Base-by-base conservation (phyloP, 192 early-diverging fungal genomes). In the Oehlia diaphana region DNA sequence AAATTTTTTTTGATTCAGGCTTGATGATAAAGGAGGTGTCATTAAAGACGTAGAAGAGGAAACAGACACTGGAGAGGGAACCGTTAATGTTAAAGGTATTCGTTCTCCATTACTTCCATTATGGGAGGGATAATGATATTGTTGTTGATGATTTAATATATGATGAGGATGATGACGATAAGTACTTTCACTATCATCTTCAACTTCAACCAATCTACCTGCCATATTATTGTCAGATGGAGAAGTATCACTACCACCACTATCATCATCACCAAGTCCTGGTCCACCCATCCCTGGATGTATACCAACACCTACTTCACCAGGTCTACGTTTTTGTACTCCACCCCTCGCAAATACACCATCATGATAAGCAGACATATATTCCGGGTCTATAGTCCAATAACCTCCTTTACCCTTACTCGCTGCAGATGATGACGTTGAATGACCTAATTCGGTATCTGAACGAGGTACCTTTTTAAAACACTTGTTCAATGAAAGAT, bases 391-490 rank as follows among this genome's bases (percentile, higher is more conserved):
- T 13, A 95, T 90, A 0, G 91, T 92, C 94, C 94, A 95, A 74
- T 93, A 95, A 23, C 92, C 90, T 28, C 94, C 94, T 85, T 95
- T 95, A 26, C 94, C 94, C 28, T 93, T 93, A 19, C 63, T 66
- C 2, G 63, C 75, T 1, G 75, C 19, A 4, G 75, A 66, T n/a
- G 77, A 61, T 35, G 50, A 62, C n/a, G 77, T 61, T 13, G 35
- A 33, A 63, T 58, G 67, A 39, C 77, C 77, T 39, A 79, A 63
- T 76, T 95, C 94, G 74, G 92, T 93, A 78, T 92, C 89, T 10
- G 93, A 90, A 12, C 94, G 86, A 33, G 93, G 88, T 9, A 95
- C 90, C 69, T 91, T 89, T 35, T 93, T 88, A 85, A 96, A 96
- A 31, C 85, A 86, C 74, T 92, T 93, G 82, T 95, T 95, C 44